A percentile compares a stretch with the other conserved stretches of the same genome.
These are phyloP conservation scores for Gossypium trilobum DNA, from an alignment of 441 rosid species.

Conservation along the genomic window DNA sequence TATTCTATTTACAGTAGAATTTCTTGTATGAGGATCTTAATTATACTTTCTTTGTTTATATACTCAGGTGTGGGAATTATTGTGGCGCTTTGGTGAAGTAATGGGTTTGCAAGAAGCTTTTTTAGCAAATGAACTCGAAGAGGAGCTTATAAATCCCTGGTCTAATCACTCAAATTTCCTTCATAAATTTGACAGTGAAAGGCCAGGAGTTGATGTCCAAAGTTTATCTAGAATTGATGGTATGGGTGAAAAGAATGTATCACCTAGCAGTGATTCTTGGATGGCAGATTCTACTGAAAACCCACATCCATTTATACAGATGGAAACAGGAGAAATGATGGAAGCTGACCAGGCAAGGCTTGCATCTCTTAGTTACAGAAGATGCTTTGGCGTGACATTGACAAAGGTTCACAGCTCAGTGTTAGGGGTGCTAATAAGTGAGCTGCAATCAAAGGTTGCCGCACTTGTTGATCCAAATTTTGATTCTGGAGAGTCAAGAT, in stretches of 20 bases:
- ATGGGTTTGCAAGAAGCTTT: slow-evolving; percentile 63
- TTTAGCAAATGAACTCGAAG: slow-evolving; percentile 56
- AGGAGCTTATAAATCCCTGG: slow-evolving; percentile 64
- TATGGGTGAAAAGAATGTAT: slow-evolving; percentile 21
- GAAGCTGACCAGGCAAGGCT: slow-evolving; percentile 32
- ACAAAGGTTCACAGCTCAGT: slow-evolving; percentile 61
- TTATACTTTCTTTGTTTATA: slow-evolving; percentile 22
- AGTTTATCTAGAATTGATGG: slow-evolving; percentile 26
- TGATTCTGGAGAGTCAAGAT: slow-evolving; percentile 73
- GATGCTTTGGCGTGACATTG: slow-evolving; percentile 45
- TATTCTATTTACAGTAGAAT: slow-evolving; percentile 1
- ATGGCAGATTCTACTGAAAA: slow-evolving; percentile 25
- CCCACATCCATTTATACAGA: slow-evolving; percentile 30
- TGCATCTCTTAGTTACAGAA: slow-evolving; percentile 29
- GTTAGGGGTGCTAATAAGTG: slow-evolving; percentile 62
- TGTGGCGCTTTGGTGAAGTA: slow-evolving; percentile 65
- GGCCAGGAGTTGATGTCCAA: slow-evolving; percentile 27
- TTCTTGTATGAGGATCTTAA: slow-evolving; percentile 2
- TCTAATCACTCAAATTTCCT: slow-evolving; percentile 30
- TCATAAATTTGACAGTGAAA: slow-evolving; percentile 31
- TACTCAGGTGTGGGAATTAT: slow-evolving; percentile 69
- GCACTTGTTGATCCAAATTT: slow-evolving; percentile 80
- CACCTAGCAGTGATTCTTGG: slow-evolving; percentile 30
- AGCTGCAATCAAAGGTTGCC: slow-evolving; percentile 88
- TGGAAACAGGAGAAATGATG: slow-evolving; percentile 35